Percentiles rank a stretch among this genome's conserved stretches.
Conservation (phyloP, 148 eudicot genomes). For the Selenicereus undatus region DNA sequence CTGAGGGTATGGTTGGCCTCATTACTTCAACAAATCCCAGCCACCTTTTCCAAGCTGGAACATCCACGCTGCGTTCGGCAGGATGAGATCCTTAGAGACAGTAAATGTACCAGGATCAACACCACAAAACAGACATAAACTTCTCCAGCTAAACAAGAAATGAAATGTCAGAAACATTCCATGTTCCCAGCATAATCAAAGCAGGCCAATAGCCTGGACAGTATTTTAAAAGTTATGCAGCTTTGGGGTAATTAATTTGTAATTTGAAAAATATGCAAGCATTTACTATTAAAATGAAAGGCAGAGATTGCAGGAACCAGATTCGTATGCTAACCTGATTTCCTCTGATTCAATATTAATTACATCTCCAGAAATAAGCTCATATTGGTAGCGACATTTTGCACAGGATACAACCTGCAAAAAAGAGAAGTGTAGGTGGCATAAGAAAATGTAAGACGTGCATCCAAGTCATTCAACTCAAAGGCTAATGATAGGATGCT, state of each 20-base stretch:
- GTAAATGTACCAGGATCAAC: slow-evolving; percentile 73
- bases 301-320: neutral
- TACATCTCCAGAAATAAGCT: slow-evolving; percentile 85
- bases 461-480: slow-evolving; percentile 13
- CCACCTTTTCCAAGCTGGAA: slow-evolving; percentile 95
- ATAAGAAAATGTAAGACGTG: neutral
- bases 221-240: too few relatives aligned
- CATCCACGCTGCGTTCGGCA: slow-evolving; percentile 99
- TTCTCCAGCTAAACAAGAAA: neutral
- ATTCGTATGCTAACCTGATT: slow-evolving; percentile 61
- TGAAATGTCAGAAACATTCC: neutral
- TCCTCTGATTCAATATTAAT: slow-evolving; percentile 74
- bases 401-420: slow-evolving; percentile 83
- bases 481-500: neutral
- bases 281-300: neutral
- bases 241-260: too few relatives aligned
- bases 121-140: slow-evolving; percentile 29
- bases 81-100: slow-evolving; percentile 94
- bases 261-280: neutral
- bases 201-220: neutral
- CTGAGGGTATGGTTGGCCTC: slow-evolving; percentile 75
- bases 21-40: slow-evolving; percentile 65
- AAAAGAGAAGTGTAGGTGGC: neutral
- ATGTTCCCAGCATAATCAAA: neutral
- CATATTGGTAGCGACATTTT: slow-evolving; percentile 90